Evolutionary conservation across 1,284 basidiomycete genomes (phyloP), one percentile per base, ranked within the genome.

Genomic region (Singerocomus rubriflavus): DNA sequence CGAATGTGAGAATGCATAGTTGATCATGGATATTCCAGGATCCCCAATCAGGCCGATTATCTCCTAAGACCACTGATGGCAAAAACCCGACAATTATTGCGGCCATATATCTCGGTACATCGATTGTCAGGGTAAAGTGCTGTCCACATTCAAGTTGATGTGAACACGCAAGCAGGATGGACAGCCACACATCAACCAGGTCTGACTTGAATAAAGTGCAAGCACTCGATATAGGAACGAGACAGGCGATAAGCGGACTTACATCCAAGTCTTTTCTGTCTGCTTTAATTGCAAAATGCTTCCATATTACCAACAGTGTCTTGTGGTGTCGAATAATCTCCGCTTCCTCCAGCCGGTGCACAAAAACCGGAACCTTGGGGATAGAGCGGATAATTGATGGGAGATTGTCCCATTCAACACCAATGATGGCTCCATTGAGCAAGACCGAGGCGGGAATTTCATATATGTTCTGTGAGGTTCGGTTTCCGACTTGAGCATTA

Each of bases 241-340:
- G 37, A 30, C 5, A 39, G 12, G 13, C 44, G 13, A 30, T 31
- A 40, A 41, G 30, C 10, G 34, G 40, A 61, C 73, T 57, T 45
- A 72, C 71, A 17, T 55, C 60, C 31, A 50, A 48, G 25, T 52
- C 44, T 11, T 34, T 48, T 51, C 14, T 47, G 39, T 41, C 51
- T 51, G 44, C 26, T 51, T 59, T 52, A 50, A 49, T 46, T 57
- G 59, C 50, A 59, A 67, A 56, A 48, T 52, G 45, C 50, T 41
- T 61, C 70, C 81, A 84, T 11, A 73, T 59, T 3, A 62, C 60
- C 6, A 75, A 53, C 29, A 84, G 54, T 10, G 51, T 58, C 30
- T 73, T 66, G 78, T 77, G 81, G 52, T 79, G 66, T 1, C 53
- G 41, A 27, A 67, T 44, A 9, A 82, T 68, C 55, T 84, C 79